Evolutionary conservation across 768 basidiomycete species (phyloP), one percentile per base, ranked within the genome.

Genomic region (Hygrophoropsis aurantiaca): DNA sequence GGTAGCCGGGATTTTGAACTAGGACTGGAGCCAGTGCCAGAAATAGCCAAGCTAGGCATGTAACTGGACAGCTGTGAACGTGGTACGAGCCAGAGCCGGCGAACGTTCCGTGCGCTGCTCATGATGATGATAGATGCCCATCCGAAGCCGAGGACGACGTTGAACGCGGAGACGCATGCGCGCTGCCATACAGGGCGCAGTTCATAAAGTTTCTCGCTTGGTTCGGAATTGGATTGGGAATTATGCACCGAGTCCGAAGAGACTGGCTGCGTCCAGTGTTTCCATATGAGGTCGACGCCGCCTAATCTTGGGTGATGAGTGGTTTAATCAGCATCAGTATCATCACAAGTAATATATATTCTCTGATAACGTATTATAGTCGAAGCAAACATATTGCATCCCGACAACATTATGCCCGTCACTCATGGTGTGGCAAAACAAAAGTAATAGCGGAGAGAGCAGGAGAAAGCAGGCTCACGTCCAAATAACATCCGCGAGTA

Each of bases 31-130:
- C n/a, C n/a, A n/a, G n/a, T n/a, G n/a, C n/a, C n/a, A n/a, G n/a
- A n/a, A n/a, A n/a, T n/a, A n/a, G n/a, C n/a, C n/a, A n/a, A n/a
- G n/a, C n/a, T n/a, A n/a, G n/a, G n/a, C n/a, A n/a, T n/a, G n/a
- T n/a, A n/a, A n/a, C n/a, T n/a, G n/a, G n/a, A n/a, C n/a, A n/a
- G n/a, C 55, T 53, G 7, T 50, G 56, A 19, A 65, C 58, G 27
- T 54, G 63, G 66, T 41, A 63, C 55, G 5, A 66, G 13, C 66
- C 66, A 66, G 42, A 67, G 48, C 30, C 59, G 68, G 16, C 60
- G 57, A n/a, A 58, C 61, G 1, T 66, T 54, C 11, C 58, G 44
- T 2, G 61, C 66, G 41, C 61, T 57, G 26, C 56, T 42, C 40
- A 52, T 59, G 19, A 65, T 44, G 30, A 68, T 47, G 18, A 54